Evolutionary conservation across 2,329 filamentous ascomycete species (phyloP), one percentile per base, ranked within the genome.

Genomic region (Pseudogymnoascus sp.): DNA sequence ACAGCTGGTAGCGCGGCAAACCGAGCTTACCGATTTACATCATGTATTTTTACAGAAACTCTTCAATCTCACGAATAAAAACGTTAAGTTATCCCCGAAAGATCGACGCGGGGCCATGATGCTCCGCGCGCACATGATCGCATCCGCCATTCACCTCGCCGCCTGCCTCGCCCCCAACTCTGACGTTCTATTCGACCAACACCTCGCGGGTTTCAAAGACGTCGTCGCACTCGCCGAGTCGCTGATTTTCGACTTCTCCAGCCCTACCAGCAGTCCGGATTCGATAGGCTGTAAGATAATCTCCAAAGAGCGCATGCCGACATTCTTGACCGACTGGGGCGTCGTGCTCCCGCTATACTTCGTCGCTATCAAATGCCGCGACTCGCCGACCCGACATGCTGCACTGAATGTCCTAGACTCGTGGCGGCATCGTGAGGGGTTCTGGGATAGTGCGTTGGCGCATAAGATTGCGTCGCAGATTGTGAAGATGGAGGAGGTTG

Each of bases 391-490:
- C 2, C 35, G 37, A 31, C 59, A 61, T 29, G n/a, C 38, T 7
- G 59, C 59, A 6, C 38, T 61, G 4, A 45, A 41, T 16, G 38
- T 31, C 1, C 21, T 61, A 6, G 16, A 41, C 8, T 31, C 37
- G 12, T 39, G 33, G 38, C 35, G 41, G 14, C 38, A 45, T 31
- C 38, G 59, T 6, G 59, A 61, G 23, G 59, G 59, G 6, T 43
- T 61, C n/a, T 61, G 59, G 59, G 59, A 61, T 61, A 61, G 41
- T n/a, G 41, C 41, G 23, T 7, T 61, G 4, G 59, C 26, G 52
- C 45, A 55, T 31, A 55, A 12, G 14, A 55, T 55, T 4, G 45
- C 45, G n/a, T 55, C 45, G 8, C 45, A 55, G n/a, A 3, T 55
- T 19, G 38, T 58, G 14, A 58, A 19, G 41, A 33, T 59, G 41